Conservation (phyloP, 139 green algal species). For the Micractinium conductrix region DNA sequence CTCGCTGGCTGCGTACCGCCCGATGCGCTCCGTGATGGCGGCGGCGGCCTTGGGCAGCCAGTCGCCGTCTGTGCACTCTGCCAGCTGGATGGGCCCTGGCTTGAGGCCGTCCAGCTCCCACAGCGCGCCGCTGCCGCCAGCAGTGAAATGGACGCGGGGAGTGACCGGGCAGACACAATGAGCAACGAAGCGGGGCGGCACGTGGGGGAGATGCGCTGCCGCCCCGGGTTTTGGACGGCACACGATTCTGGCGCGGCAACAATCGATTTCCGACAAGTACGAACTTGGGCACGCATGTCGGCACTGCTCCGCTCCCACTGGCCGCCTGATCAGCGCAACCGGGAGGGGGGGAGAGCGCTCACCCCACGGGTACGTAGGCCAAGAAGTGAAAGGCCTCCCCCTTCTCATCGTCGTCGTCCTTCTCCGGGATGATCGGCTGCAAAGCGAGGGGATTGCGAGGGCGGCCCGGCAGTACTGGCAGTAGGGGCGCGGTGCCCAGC, state of each 20-base stretch:
- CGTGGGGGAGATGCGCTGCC: too few relatives aligned
- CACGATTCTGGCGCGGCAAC: too few relatives aligned
- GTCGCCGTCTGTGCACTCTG: constrained; percentile 61
- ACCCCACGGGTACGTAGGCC: constrained; percentile 82
- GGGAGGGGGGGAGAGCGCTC: too few relatives aligned
- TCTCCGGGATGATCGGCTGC: constrained; percentile 84
- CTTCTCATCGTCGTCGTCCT: constrained; percentile 58
- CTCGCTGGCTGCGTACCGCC: constrained; percentile 86
- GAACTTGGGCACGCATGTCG: too few relatives aligned
- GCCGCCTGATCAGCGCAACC: too few relatives aligned
- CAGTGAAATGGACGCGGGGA: too few relatives aligned
- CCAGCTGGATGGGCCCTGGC: constrained; percentile 87
- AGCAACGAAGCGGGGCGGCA: too few relatives aligned
- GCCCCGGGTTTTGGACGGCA: too few relatives aligned
- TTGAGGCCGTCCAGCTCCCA: constrained; percentile 99
- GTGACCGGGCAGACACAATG: not conserved
- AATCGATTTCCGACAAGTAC: too few relatives aligned
- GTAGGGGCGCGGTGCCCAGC: too few relatives aligned
- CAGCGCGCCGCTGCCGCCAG: constrained; percentile 47
- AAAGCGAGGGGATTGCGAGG: too few relatives aligned
- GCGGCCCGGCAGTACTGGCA: too few relatives aligned
- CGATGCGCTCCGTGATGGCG: constrained; percentile 79
- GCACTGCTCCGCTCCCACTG: not conserved
- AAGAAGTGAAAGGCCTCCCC: constrained; percentile 86
- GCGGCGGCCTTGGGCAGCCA: constrained; percentile 74